These are phyloP conservation scores for Clitopilus passeckerianus DNA, from an alignment of 768 basidiomycete species.

Conservation along the genomic window DNA sequence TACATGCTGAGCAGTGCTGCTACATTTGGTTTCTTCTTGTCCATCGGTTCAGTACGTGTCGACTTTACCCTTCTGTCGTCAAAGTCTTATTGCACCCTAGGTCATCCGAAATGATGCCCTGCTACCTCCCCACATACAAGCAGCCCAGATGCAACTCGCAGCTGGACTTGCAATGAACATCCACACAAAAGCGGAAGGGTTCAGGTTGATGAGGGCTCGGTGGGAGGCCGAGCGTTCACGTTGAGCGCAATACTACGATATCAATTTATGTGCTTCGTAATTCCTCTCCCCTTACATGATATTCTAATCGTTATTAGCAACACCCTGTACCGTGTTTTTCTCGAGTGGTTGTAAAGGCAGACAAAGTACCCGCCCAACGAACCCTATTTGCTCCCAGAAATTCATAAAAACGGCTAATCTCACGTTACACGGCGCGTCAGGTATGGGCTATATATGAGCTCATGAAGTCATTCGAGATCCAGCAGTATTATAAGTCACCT, in stretches of 20 bases:
- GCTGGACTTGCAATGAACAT: slow-evolving; percentile 40
- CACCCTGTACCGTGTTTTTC: too few species aligned
- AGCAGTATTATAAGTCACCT: too few species aligned
- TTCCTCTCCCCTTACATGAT: too few species aligned
- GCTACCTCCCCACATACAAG: slow-evolving; percentile 56
- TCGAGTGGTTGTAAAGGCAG: too few species aligned
- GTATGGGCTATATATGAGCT: too few species aligned
- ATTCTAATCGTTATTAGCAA: too few species aligned
- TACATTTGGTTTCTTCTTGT: slow-evolving; percentile 96
- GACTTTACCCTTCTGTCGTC: neutral
- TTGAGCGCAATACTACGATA: neutral
- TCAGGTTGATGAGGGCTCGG: slow-evolving; percentile 63
- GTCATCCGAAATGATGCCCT: slow-evolving; percentile 83
- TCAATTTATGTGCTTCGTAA: neutral
- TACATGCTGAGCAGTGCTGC: slow-evolving; percentile 99
- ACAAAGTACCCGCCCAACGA: too few species aligned
- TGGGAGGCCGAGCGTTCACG: slow-evolving; percentile 61
- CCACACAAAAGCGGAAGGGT: slow-evolving; percentile 63
- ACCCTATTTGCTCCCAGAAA: too few species aligned
- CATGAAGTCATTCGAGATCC: too few species aligned
- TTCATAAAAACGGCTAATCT: too few species aligned
- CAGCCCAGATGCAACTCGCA: slow-evolving; percentile 54
- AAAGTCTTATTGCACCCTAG: slow-evolving; percentile 30
- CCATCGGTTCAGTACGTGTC: slow-evolving; percentile 77
- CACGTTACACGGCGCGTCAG: too few species aligned